Percentiles rank a stretch among this genome's conserved stretches.
Conservation (phyloP, 805 yeast species). For the Monosporozyma yasuniensis region DNA sequence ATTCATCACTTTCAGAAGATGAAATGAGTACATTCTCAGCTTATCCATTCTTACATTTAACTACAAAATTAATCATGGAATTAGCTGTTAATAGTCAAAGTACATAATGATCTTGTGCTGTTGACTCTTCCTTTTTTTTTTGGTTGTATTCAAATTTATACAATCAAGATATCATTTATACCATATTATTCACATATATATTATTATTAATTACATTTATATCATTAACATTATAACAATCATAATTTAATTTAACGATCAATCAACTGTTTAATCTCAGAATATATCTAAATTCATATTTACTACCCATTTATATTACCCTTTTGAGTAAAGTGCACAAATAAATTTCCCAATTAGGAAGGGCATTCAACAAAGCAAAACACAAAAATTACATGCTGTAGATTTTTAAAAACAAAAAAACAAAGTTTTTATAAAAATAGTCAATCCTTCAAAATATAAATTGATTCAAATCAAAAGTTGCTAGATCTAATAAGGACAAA, state of each 20-base stretch:
- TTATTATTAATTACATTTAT: background rate
- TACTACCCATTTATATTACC: background rate
- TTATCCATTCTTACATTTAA: slow-evolving; percentile 87
- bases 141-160: no score
- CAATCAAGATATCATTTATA: no score
- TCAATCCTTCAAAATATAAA: background rate
- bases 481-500: background rate
- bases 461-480: background rate
- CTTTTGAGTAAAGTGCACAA: background rate
- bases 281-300: background rate
- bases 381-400: background rate
- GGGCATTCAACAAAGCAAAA: background rate
- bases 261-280: no score
- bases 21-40: slow-evolving; percentile 89
- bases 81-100: slow-evolving; percentile 86
- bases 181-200: background rate
- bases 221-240: background rate
- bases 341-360: background rate
- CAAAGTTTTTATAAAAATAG: background rate
- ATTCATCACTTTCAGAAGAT: slow-evolving; percentile 38
- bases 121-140: background rate
- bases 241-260: no score
- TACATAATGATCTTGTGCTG: slow-evolving; percentile 13
- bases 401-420: background rate
- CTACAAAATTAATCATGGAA: slow-evolving; percentile 90